Evolutionary conservation across 495 filamentous ascomycete genomes (phyloP), one percentile per base, ranked within the genome.

Genomic region (Cenococcum geophilum): DNA sequence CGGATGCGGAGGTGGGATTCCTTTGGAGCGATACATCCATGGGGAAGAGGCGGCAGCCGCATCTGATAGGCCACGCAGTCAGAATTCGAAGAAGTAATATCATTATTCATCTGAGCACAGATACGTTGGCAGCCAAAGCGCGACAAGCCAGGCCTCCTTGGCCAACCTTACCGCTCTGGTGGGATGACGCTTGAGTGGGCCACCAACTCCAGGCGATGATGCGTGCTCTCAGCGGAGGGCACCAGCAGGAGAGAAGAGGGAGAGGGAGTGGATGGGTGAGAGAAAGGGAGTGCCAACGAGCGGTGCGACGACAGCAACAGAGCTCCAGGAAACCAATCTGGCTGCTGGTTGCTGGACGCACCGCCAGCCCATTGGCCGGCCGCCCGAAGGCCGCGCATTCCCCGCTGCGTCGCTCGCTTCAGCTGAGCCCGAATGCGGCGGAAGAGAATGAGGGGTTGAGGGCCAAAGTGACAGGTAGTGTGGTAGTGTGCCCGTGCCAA

Each of bases 151-250:
- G 49, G 49, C 18, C 23, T 18, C 11, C 21, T 32, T 23, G 14
- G 14, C 9, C 9, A 52, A 52, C 49, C 49, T 52, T 52, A 52
- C 49, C 49, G 25, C 6, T 27, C 21, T 32, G 21, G 49, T 25
- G 49, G 49, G 49, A 52, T 52, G 49, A 52, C 25, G 49, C 49
- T 32, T 52, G 49, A n/a, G n/a, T 20, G 49, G 40, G 40, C 40
- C 40, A 45, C 40, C 40, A 45, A 45, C 40, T 45, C 40, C 40
- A 45, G 40, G 27, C 27, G 27, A 32, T 32, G 3, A 32, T 32
- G 27, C 27, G 3, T 32, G 27, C 27, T 6, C 3, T 6, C 27
- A 32, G 6, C 27, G n/a, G n/a, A 32, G 27, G 27, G 27, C 27
- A 32, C n/a, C n/a, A n/a, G n/a, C n/a, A 6, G 6, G 27, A 32